phyloP scores from a whole-genome alignment of 2,329 filamentous ascomycete genomes.

The Diaporthe sp. region DNA sequence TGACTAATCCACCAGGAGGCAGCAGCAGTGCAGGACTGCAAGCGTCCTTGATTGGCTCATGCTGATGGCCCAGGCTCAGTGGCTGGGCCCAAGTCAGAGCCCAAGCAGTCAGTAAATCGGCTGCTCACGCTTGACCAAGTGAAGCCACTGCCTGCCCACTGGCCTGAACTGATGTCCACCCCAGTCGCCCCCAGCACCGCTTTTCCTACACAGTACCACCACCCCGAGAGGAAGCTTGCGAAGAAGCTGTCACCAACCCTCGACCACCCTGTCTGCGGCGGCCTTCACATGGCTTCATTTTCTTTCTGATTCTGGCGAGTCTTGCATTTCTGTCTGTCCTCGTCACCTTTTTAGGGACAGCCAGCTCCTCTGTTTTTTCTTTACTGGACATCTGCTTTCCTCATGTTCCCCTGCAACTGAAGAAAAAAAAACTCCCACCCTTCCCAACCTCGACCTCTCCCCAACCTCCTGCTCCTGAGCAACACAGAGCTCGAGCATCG shows the following conservation, averaged over 20 bases:
- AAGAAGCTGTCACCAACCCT: constrained; percentile 30
- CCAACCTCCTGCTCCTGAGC: constrained; percentile 12
- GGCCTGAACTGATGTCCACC: constrained; percentile 16
- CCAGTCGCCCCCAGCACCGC: constrained; percentile 22
- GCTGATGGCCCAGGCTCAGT: not conserved
- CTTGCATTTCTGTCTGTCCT: constrained; percentile 32
- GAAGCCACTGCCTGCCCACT: constrained; percentile 16
- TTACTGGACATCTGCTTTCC: not conserved
- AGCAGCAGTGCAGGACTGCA: not conserved
- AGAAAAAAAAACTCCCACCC: constrained; percentile 28
- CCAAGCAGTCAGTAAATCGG: not conserved
- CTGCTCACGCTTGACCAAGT: not conserved
- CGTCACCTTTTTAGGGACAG: not conserved
- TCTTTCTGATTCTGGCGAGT: constrained; percentile 33
- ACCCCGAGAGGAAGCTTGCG: constrained; percentile 11
- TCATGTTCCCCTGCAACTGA: constrained; percentile 28
- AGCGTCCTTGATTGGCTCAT: not conserved
- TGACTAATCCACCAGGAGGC: constrained; percentile 26
- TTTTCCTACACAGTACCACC: not conserved
- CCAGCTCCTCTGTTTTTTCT: not conserved
- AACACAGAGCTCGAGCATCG: constrained; percentile 15
- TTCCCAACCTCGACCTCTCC: not conserved
- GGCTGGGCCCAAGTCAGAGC: constrained; percentile 13
- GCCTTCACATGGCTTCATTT: constrained; percentile 30
- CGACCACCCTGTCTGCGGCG: constrained; percentile 28